Percentiles rank a stretch among this genome's conserved stretches.
Conservation (phyloP, 352 stramenopile genomes). For the Phytophthora litchii region DNA sequence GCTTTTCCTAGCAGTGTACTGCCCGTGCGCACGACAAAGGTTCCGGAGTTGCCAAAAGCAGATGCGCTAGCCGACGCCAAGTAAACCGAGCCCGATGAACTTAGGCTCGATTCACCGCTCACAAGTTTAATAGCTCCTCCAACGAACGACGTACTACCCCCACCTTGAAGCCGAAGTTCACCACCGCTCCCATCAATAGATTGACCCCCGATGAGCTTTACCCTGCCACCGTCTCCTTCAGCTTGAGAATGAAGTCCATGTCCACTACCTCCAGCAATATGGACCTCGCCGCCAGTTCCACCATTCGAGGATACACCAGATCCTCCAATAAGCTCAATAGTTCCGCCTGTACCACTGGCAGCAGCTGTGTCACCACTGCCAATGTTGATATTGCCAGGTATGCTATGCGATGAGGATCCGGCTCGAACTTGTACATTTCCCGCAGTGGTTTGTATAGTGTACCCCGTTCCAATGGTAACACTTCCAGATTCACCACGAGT, state of each 20-base stretch:
- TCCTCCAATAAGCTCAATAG: conserved; percentile 46
- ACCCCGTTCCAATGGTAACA: conserved; percentile 36
- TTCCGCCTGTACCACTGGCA: conserved; percentile 37
- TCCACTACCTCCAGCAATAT: conserved; percentile 43
- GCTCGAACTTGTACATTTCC: conserved; percentile 40
- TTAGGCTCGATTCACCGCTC: conserved; percentile 52
- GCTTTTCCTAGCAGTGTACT: conserved; percentile 37
- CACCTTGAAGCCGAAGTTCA: conserved; percentile 39
- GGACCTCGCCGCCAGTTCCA: conserved; percentile 48
- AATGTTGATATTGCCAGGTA: conserved; percentile 41
- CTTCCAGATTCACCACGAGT: conserved; percentile 27
- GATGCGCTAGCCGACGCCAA: conserved; percentile 44
- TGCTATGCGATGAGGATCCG: conserved; percentile 36
- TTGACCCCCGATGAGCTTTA: conserved; percentile 42
- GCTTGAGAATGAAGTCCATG: conserved; percentile 40
- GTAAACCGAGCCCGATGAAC: conserved; percentile 49
- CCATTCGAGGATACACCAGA: conserved; percentile 54
- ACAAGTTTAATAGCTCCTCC: conserved; percentile 44
- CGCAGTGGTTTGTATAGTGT: conserved; percentile 20
- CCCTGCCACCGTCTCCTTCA: conserved; percentile 41
- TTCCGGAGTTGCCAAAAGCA: conserved; percentile 51
- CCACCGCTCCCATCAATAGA: conserved; percentile 49
- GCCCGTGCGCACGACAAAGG: conserved; percentile 43
- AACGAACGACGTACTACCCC: conserved; percentile 46
- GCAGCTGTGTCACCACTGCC: conserved; percentile 39